Conservation (phyloP, 2,329 filamentous ascomycete species). For the Colletotrichum tanaceti region DNA sequence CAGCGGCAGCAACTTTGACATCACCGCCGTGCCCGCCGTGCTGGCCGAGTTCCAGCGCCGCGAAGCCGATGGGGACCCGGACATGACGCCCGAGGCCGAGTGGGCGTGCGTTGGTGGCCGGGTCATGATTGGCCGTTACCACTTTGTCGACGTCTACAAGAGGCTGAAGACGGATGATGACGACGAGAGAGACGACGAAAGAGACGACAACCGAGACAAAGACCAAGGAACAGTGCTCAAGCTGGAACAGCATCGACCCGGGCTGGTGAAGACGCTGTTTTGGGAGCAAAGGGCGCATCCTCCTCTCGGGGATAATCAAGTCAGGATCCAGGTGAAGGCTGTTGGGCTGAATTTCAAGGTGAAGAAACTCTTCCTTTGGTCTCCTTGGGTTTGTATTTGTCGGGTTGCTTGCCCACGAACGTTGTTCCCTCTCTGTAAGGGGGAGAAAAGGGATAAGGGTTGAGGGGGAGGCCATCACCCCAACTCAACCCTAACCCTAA, state of each 20-base stretch:
- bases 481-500: too few species aligned
- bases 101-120: background rate
- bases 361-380: background rate
- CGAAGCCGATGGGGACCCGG: background rate
- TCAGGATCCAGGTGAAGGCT: conserved; percentile 3
- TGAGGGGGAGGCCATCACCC: too few species aligned
- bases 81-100: background rate
- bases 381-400: background rate
- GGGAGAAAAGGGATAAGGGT: too few species aligned
- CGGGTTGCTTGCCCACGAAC: too few species aligned
- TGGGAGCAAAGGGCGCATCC: background rate
- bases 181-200: background rate
- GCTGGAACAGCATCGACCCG: background rate
- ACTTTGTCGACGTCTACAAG: background rate
- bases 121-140: background rate
- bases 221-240: background rate
- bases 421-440: too few species aligned
- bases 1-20: background rate
- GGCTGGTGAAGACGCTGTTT: background rate
- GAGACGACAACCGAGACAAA: too few species aligned
- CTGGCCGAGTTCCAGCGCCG: conserved; percentile 5
- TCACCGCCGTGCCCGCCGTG: background rate
- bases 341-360: conserved; percentile 7
- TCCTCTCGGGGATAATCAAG: background rate
- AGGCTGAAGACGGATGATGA: background rate